Conservation (phyloP, 2,329 filamentous ascomycete species). For the Colletotrichum chlorophyti region DNA sequence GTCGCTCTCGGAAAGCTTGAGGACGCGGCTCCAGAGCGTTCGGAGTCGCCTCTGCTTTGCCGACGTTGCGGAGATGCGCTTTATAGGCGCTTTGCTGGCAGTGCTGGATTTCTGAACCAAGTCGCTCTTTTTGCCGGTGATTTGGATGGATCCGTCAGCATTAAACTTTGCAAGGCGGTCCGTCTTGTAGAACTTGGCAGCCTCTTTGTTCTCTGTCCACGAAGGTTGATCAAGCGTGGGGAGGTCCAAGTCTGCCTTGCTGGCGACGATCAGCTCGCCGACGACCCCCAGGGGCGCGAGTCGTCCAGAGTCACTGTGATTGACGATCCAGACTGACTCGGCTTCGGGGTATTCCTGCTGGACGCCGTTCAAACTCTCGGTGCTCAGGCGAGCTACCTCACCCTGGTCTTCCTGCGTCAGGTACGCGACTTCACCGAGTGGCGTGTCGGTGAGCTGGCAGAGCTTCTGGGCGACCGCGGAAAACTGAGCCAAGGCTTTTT, state of each 20-base stretch:
- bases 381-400: constrained; percentile 40
- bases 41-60: constrained; percentile 51
- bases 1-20: constrained; percentile 50
- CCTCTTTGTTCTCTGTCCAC: constrained; percentile 36
- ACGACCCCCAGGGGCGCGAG: constrained; percentile 48
- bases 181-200: constrained; percentile 45
- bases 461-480: constrained; percentile 57
- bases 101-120: constrained; percentile 10
- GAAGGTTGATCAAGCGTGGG: constrained; percentile 34
- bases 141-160: constrained; percentile 37
- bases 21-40: constrained; percentile 54
- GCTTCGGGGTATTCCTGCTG: constrained; percentile 34
- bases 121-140: constrained; percentile 35
- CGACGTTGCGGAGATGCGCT: constrained; percentile 46
- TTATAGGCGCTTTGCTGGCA: constrained; percentile 29
- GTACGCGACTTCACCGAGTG: constrained; percentile 42
- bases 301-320: constrained; percentile 40
- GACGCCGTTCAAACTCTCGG: constrained; percentile 30
- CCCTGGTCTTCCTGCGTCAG: constrained; percentile 42
- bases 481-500: constrained; percentile 59
- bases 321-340: constrained; percentile 47
- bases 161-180: constrained; percentile 47
- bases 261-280: constrained; percentile 52
- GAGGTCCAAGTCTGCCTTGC: constrained; percentile 33
- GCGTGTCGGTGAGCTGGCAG: constrained; percentile 43